phyloP scores from a whole-genome alignment of 1,284 basidiomycete species.

The Erythrobasidium hasegawianum region DNA sequence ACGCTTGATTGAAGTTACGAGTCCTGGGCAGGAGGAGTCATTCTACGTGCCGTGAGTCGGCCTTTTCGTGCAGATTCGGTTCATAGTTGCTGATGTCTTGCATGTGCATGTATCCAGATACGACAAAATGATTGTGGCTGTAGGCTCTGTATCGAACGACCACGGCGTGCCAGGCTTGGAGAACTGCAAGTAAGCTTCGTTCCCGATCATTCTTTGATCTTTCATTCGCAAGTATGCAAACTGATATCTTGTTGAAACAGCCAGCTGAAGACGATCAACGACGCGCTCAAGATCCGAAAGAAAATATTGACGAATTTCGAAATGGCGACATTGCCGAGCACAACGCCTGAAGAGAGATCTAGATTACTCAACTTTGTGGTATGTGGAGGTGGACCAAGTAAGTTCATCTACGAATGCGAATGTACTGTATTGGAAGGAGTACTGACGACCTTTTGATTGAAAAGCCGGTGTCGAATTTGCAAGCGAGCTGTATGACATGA shows the following conservation, averaged over 20 bases:
- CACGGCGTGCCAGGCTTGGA: constrained; percentile 37
- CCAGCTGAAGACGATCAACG: constrained; percentile 90
- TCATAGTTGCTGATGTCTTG: no score
- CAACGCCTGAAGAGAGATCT: constrained; percentile 78
- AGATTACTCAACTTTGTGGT: constrained; percentile 91
- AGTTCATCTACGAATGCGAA: no score
- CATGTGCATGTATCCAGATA: constrained; percentile 61
- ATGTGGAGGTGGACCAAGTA: constrained; percentile 88
- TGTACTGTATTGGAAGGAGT: no score
- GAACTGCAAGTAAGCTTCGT: constrained; percentile 35
- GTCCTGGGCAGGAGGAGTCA: constrained; percentile 53
- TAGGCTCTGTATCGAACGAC: constrained; percentile 77
- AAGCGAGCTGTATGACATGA: constrained; percentile 71
- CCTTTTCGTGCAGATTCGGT: no score
- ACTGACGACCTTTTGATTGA: no score
- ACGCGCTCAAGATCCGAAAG: constrained; percentile 82
- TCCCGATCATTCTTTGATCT: no score
- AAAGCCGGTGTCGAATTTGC: constrained; percentile 46
- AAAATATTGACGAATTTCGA: constrained; percentile 94
- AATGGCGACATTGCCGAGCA: constrained; percentile 81
- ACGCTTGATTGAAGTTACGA: constrained; percentile 70
- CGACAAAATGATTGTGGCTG: constrained; percentile 89
- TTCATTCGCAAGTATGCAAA: no score
- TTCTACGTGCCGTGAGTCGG: constrained; percentile 42
- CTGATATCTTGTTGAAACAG: no score